Percentiles rank a stretch among this genome's conserved stretches.
Conservation (phyloP, 2,329 filamentous ascomycete genomes). For the Pseudogymnoascus sp. region DNA sequence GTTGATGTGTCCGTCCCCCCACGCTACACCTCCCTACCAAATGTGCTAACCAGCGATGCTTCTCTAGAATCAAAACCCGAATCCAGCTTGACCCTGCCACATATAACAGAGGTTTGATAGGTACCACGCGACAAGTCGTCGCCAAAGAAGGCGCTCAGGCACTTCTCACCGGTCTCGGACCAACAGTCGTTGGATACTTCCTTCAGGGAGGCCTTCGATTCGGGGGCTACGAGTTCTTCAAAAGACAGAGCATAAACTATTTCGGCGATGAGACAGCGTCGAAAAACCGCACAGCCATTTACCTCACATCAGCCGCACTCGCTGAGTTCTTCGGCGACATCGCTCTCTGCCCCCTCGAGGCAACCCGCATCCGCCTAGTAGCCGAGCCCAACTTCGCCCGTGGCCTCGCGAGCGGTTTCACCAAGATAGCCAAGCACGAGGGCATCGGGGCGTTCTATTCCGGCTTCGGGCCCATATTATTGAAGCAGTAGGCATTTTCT, state of each 20-base stretch:
- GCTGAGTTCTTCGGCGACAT: conserved; percentile 69
- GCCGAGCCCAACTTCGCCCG: conserved; percentile 78
- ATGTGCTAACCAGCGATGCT: conserved; percentile 20
- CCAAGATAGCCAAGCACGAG: conserved; percentile 76
- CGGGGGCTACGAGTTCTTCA: conserved; percentile 94
- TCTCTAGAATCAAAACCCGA: conserved; percentile 78
- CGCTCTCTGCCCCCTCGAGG: conserved; percentile 84
- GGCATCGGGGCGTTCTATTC: conserved; percentile 83
- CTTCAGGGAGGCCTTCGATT: conserved; percentile 91
- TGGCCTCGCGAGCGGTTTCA: conserved; percentile 70
- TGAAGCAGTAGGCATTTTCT: conserved; percentile 59
- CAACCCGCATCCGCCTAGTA: conserved; percentile 87
- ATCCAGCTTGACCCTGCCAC: conserved; percentile 86
- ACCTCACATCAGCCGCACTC: conserved; percentile 61
- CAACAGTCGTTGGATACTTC: conserved; percentile 86
- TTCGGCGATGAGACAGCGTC: conserved; percentile 70
- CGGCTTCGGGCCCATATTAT: conserved; percentile 79
- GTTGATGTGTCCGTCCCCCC: conserved; percentile 91
- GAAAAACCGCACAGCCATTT: conserved; percentile 74
- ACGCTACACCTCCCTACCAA: not conserved
- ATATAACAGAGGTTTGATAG: conserved; percentile 83
- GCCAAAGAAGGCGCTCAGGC: conserved; percentile 77
- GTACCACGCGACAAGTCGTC: conserved; percentile 80
- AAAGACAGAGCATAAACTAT: conserved; percentile 77
- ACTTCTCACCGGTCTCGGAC: conserved; percentile 77